Base-by-base conservation (phyloP, 352 stramenopile species). In the Pythium inflatum region DNA sequence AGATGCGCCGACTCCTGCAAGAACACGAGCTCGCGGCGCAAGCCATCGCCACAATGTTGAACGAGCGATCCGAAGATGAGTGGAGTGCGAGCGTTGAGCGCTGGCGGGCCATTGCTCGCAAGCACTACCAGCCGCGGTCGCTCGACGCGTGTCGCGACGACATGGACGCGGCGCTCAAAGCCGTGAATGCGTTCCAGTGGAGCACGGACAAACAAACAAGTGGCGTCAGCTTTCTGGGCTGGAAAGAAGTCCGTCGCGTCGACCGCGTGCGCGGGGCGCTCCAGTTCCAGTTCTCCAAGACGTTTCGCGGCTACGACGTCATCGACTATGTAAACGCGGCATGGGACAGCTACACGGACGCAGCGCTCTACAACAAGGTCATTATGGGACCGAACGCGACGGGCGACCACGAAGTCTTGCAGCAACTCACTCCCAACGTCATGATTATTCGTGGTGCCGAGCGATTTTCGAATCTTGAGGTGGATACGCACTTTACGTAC, bases 141-240 rank as follows among this genome's bases (percentile, higher is more conserved):
- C 22, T 33, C 16, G 18, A 66, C 7, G 20, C 46, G 43, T 57
- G 41, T n/a, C n/a, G 16, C 5, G 20, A 45, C 1, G 20, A 43
- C 11, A 66, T 66, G 5, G 22, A 31, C 1, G 28, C 13, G 12
- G 58, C 58, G 31, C 58, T 66, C 18, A 53, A 56, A 16, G n/a
- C 36, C 13, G 36, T 66, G 8, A 24, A 43, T 7, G 22, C 18
- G 28, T 66, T 66, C 36, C 36, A 40, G 41, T 46, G 16, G 43
- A 55, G 58, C 36, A 22, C 28, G 20, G 45, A 66, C 20, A 53
- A 40, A 4, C 28, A 28, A 27, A 30, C 43, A 3, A 40, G 27
- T 1, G 58, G 58, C 5, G 9, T 66, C n/a, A 56, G 45, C 24
- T 66, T 66, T 30, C 30, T 57, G 28, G 58, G 58, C 12, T 66